Percentiles rank a stretch among this genome's conserved stretches.
These are phyloP conservation scores for Cryptomeria japonica DNA, from an alignment of 75 land plant species.

Conservation along the genomic window DNA sequence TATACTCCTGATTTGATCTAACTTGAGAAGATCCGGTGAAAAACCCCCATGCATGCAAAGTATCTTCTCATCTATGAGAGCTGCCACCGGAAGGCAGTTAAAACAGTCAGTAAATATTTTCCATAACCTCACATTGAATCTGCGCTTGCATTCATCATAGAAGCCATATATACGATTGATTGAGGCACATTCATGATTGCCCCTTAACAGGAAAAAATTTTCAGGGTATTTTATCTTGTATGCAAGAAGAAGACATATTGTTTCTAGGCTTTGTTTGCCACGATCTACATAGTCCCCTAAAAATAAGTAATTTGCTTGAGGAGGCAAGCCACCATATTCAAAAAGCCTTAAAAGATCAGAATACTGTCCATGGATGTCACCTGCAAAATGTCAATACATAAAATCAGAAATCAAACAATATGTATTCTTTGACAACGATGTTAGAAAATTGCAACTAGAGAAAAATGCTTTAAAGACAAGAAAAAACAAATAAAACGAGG, in stretches of 20 bases:
- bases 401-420: not conserved
- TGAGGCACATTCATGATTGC: conserved; percentile 87
- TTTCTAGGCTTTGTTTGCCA: conserved; percentile 65
- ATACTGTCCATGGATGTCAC: conserved; percentile 67
- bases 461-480: not conserved
- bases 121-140: conserved; percentile 77
- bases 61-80: conserved; percentile 81
- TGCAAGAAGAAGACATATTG: conserved; percentile 74
- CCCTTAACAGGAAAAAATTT: conserved; percentile 74
- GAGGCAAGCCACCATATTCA: conserved; percentile 65
- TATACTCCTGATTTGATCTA: conserved; percentile 60
- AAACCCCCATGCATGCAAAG: conserved; percentile 92
- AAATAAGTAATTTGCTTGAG: conserved; percentile 56
- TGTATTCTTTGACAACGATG: not conserved
- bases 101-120: conserved; percentile 79
- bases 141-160: conserved; percentile 81
- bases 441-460: not conserved
- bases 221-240: conserved; percentile 83
- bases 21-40: conserved; percentile 61
- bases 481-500: not conserved
- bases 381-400: conserved; percentile 27
- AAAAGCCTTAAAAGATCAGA: conserved; percentile 58
- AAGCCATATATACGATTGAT: conserved; percentile 81
- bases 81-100: conserved; percentile 85
- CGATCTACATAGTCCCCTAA: conserved; percentile 63